A percentile compares a stretch with the other conserved stretches of the same genome.
These are phyloP conservation scores for Niebla homalea DNA, from an alignment of 495 filamentous ascomycete genomes.

Conservation along the genomic window DNA sequence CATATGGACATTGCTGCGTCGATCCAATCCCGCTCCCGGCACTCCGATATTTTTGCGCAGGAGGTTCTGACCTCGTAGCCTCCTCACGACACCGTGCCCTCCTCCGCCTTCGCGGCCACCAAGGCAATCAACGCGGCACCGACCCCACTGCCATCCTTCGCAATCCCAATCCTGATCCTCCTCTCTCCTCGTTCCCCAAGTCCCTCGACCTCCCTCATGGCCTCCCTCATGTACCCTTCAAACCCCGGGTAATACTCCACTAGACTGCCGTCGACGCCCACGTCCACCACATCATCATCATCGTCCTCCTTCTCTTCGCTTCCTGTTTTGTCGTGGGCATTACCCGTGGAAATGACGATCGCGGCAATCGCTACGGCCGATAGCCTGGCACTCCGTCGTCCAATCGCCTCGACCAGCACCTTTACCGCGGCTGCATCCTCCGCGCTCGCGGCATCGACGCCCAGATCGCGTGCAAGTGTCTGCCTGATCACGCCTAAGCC, in stretches of 20 bases:
- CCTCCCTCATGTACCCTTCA: constrained; percentile 22
- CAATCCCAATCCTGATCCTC: constrained; percentile 22
- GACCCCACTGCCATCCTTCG: constrained; percentile 30
- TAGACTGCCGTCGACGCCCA: constrained; percentile 21
- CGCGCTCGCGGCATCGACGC: constrained; percentile 51
- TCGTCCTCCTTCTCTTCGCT: constrained; percentile 3
- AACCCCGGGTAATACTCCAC: constrained; percentile 21
- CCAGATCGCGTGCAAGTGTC: constrained; percentile 60
- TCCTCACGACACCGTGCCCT: not conserved
- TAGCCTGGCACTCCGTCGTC: constrained; percentile 76
- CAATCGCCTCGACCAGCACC: constrained; percentile 67
- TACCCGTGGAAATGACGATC: constrained; percentile 60
- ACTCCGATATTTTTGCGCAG: too few species aligned
- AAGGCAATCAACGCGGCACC: constrained; percentile 28
- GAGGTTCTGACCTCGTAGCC: not conserved
- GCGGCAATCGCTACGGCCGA: constrained; percentile 76
- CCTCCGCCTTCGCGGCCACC: constrained; percentile 12
- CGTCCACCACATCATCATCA: constrained; percentile 19
- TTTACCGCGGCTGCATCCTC: constrained; percentile 79
- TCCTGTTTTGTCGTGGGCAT: constrained; percentile 34
- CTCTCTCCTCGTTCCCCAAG: constrained; percentile 23
- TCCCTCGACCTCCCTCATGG: constrained; percentile 21
- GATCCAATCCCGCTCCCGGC: too few species aligned
- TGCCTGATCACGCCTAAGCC: constrained; percentile 54
- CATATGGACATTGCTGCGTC: too few species aligned